These are phyloP conservation scores for Populus ilicifolia DNA, from an alignment of 345 rosid species.

Conservation along the genomic window DNA sequence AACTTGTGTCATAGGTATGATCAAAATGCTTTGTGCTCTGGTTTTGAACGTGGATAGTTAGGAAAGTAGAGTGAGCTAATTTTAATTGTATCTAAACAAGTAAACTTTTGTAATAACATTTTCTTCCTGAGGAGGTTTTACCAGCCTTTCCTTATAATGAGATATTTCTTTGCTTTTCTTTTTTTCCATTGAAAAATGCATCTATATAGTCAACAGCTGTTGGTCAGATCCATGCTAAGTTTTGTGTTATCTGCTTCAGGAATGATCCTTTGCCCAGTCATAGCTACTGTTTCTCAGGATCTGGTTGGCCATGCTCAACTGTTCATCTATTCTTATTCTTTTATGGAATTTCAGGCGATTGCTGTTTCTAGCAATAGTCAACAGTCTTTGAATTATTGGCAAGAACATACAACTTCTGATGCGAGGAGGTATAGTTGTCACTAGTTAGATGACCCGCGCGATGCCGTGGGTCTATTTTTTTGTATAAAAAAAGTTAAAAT, in stretches of 20 bases:
- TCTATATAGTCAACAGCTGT: neutral
- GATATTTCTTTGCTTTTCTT: neutral
- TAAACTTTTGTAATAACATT: neutral
- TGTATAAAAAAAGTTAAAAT: too few relatives aligned
- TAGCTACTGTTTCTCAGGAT: neutral
- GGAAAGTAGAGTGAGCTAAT: neutral
- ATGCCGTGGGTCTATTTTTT: too few relatives aligned
- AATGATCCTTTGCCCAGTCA: neutral
- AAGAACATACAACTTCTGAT: slow-evolving; percentile 81
- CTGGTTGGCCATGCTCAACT: neutral
- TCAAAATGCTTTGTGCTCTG: neutral
- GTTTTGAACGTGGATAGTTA: neutral
- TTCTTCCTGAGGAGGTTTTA: neutral
- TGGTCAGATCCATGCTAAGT: neutral
- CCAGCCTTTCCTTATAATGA: neutral
- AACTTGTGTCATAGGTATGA: neutral
- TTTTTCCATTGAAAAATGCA: neutral
- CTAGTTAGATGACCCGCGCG: too few relatives aligned
- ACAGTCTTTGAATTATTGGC: slow-evolving; percentile 80
- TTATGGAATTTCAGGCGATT: slow-evolving; percentile 31
- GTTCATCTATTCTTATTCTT: neutral
- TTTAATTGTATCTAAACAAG: neutral
- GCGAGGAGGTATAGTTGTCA: slow-evolving; percentile 68
- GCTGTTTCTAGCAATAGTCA: slow-evolving; percentile 38
- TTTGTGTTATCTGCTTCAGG: neutral